Base-by-base conservation (phyloP, 2,329 filamentous ascomycete genomes). In the Diaporthe sp. region DNA sequence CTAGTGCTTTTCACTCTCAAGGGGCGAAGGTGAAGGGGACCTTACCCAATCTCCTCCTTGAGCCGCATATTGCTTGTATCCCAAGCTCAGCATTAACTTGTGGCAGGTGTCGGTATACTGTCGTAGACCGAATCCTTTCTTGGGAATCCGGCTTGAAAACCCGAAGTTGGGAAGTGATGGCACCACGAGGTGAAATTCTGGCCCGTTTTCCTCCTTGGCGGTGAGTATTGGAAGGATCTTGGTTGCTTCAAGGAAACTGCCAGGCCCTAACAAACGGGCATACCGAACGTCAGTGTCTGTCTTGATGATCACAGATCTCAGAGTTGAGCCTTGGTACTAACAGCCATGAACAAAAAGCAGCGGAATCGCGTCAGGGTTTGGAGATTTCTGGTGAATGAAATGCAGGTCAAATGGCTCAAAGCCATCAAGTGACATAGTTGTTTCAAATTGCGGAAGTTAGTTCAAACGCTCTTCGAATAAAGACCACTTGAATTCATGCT, bases 11-110 rank as follows among this genome's bases (percentile, higher is more conserved):
- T 31, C 31, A 31, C 31, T 31, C 31, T 31, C 31, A 31, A 31
- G 31, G 31, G 31, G 4, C 31, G 3, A 5, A 34, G 28, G 22
- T 17, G 44, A 46, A 8, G n/a, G 19, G 22, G 1, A 46, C 31
- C 68, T 58, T 4, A 71, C 93, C 92, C 92, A 94, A 79, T 95
- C 93, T 37, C 93, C 93, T 76, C 92, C 92, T 83, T 94, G 90
- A 0, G 87, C 88, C 5, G 87, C 81, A 68, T 84, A 86, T 57
- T 76, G 72, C 1, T 73, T 25, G 72, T 87, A 87, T 0, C 83
- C 83, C 7, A 88, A 82, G 19, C 81, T 77, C 1, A 81, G 70
- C 86, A 88, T 88, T 5, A 88, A 76, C 10, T 79, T 79, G 72
- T 86, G 75, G 74, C 84, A 84, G 1, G 80, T 80, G 1, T 80